A percentile compares a stretch with the other conserved stretches of the same genome.
phyloP scores from a whole-genome alignment of 176 grass and related monocot genomes.

The Musa schizocarpa region DNA sequence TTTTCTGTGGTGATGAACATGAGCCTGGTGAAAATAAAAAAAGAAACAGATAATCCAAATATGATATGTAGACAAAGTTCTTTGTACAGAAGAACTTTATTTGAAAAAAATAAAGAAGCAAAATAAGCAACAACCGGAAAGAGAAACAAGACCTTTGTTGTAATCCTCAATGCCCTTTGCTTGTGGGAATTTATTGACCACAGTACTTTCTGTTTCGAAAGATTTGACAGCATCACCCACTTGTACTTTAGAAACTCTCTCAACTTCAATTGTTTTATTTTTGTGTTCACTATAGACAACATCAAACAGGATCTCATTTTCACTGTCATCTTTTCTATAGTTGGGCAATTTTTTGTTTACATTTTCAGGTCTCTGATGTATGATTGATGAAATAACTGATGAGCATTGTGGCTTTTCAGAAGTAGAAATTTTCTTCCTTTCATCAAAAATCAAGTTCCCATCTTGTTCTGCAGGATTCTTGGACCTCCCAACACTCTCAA shows the following conservation, averaged over 20 bases:
- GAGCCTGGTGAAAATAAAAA: conserved; percentile 1
- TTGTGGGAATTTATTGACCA: neutral
- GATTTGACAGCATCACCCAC: neutral
- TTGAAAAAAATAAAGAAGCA: neutral
- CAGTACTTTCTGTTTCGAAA: neutral
- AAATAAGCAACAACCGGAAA: neutral
- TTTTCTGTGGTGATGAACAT: neutral
- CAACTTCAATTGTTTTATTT: neutral
- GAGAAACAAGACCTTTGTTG: neutral
- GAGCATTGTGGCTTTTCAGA: no score
- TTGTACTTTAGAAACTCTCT: neutral
- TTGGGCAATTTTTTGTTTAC: neutral
- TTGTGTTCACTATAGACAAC: neutral
- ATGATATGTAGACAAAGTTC: neutral
- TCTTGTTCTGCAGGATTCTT: conserved; percentile 1
- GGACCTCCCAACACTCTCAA: neutral
- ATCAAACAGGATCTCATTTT: neutral
- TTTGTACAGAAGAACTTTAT: neutral
- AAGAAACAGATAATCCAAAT: neutral
- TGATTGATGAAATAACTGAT: neutral
- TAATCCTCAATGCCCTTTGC: neutral
- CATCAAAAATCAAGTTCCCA: conserved; percentile 5
- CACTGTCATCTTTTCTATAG: neutral
- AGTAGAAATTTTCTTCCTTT: neutral
- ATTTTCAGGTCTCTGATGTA: neutral